Evolutionary conservation across 169 alveolate species (phyloP).

Genomic region (Blepharisma undulans): DNA sequence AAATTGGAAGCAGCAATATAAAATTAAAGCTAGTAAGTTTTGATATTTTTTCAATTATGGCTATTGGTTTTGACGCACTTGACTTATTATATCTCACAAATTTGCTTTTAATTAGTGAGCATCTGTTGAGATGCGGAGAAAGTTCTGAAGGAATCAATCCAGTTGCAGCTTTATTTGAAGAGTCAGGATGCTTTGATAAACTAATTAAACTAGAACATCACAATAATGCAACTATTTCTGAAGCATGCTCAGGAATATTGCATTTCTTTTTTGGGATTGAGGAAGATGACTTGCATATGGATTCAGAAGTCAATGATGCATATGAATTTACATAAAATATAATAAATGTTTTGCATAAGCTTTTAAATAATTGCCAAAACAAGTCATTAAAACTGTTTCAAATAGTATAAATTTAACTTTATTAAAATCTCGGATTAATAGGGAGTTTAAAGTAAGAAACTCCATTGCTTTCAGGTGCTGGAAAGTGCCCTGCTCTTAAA

Average conservation of each 20-base stretch:
- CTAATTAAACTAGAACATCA: not conserved
- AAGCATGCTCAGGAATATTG: not conserved
- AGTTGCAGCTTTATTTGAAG: not conserved
- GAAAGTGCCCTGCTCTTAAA: not conserved
- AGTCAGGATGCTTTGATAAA: not conserved
- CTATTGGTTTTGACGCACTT: not conserved
- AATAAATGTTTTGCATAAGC: not conserved
- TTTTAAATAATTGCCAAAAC: too few relatives aligned
- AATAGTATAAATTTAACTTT: too few relatives aligned
- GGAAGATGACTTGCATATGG: not conserved
- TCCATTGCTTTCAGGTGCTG: slow-evolving; percentile 17
- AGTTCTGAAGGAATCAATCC: not conserved
- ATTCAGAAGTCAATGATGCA: not conserved
- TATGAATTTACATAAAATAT: not conserved
- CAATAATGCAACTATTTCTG: not conserved
- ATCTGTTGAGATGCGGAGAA: not conserved
- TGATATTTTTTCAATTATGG: not conserved
- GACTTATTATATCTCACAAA: not conserved
- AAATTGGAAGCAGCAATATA: not conserved
- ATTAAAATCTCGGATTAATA: not conserved
- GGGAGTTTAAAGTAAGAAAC: not conserved
- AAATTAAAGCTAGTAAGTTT: not conserved
- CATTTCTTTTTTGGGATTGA: not conserved
- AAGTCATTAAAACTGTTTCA: too few relatives aligned
- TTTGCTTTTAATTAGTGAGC: not conserved